Conservation (phyloP, 768 basidiomycete species). For the Termitomyces sp. region DNA sequence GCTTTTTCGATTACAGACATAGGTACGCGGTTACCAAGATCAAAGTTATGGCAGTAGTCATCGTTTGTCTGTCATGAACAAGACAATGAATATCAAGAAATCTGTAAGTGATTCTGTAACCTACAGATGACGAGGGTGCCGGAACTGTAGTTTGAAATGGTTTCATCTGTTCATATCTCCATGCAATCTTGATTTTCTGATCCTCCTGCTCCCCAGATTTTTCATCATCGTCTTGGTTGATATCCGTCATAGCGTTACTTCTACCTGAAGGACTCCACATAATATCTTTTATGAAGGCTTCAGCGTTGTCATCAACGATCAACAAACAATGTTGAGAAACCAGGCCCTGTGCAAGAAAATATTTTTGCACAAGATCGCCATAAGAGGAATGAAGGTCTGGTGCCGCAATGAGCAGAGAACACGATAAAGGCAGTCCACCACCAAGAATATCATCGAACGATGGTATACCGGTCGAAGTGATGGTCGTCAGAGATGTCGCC, state of each 20-base stretch:
- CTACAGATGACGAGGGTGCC: slow-evolving; percentile 43
- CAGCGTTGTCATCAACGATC: slow-evolving; percentile 58
- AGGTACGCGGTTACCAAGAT: slow-evolving; percentile 66
- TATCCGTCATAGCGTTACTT: not conserved
- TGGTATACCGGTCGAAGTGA: slow-evolving; percentile 85
- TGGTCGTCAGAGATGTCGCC: slow-evolving; percentile 48
- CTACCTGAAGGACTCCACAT: slow-evolving; percentile 72
- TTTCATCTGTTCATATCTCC: slow-evolving; percentile 95
- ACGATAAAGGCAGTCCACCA: slow-evolving; percentile 84
- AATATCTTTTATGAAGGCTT: slow-evolving; percentile 60
- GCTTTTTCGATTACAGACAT: slow-evolving; percentile 43
- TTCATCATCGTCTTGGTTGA: slow-evolving; percentile 21
- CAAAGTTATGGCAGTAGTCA: slow-evolving; percentile 68
- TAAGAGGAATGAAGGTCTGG: slow-evolving; percentile 87
- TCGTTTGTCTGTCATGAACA: slow-evolving; percentile 40
- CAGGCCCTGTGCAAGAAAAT: slow-evolving; percentile 88
- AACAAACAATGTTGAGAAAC: slow-evolving; percentile 64
- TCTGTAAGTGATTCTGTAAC: slow-evolving; percentile 13
- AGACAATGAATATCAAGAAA: not conserved
- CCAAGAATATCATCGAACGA: slow-evolving; percentile 95
- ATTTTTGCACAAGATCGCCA: slow-evolving; percentile 79
- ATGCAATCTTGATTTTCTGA: slow-evolving; percentile 89
- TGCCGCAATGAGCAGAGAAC: slow-evolving; percentile 68
- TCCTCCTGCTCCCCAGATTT: slow-evolving; percentile 34
- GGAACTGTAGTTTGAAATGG: slow-evolving; percentile 84